A percentile compares a stretch with the other conserved stretches of the same genome.
These are phyloP conservation scores for Auricularia heimuer DNA, from an alignment of 768 basidiomycete species.

Conservation along the genomic window DNA sequence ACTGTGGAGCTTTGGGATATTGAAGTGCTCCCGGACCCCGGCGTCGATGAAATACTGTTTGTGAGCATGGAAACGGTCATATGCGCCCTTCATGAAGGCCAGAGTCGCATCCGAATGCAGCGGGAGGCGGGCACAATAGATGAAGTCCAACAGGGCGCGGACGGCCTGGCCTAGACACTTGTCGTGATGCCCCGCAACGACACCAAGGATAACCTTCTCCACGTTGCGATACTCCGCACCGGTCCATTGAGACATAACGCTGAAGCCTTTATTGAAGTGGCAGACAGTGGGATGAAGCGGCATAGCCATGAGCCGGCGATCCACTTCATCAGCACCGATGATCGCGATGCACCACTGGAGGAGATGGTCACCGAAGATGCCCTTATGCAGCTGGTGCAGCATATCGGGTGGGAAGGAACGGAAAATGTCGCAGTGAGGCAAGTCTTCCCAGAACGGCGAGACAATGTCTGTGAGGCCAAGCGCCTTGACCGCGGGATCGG, in stretches of 20 bases:
- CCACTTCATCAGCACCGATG: slow-evolving; percentile 10
- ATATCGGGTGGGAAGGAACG: slow-evolving; percentile 28
- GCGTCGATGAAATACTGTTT: slow-evolving; percentile 23
- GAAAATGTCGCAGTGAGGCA: slow-evolving; percentile 34
- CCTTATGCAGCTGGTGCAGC: slow-evolving; percentile 41
- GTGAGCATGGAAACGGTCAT: slow-evolving; percentile 19
- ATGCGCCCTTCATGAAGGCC: slow-evolving; percentile 14
- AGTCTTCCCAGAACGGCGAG: slow-evolving; percentile 33
- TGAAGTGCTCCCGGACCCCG: slow-evolving; percentile 22
- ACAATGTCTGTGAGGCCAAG: not conserved
- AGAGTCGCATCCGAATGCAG: slow-evolving; percentile 22
- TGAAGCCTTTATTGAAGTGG: slow-evolving; percentile 22
- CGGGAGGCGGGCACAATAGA: slow-evolving; percentile 22
- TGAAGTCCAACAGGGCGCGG: slow-evolving; percentile 25
- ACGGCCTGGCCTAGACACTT: slow-evolving; percentile 14
- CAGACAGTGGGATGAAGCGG: slow-evolving; percentile 8
- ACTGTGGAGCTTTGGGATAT: slow-evolving; percentile 29
- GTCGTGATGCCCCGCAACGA: slow-evolving; percentile 20
- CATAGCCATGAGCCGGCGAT: slow-evolving; percentile 12
- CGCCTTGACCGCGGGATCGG: not conserved
- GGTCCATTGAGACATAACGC: slow-evolving; percentile 6
- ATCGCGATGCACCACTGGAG: slow-evolving; percentile 23
- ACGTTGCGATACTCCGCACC: slow-evolving; percentile 3
- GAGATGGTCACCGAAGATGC: slow-evolving; percentile 36
- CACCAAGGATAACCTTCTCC: slow-evolving; percentile 15